These are phyloP conservation scores for Luvunga scandens DNA, from an alignment of 345 rosid species.

Conservation along the genomic window DNA sequence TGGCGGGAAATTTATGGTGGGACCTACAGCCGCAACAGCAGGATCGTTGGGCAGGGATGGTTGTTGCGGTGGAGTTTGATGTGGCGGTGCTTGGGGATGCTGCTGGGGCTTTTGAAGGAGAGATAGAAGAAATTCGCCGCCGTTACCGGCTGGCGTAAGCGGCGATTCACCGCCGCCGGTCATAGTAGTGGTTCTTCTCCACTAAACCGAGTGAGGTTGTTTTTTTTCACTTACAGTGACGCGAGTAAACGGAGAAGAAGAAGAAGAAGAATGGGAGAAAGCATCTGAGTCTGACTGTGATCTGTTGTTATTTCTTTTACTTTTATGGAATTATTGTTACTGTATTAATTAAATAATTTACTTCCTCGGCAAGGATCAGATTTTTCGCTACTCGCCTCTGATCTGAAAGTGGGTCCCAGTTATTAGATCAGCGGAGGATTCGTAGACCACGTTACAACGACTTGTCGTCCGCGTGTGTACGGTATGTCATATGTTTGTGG, in stretches of 20 bases:
- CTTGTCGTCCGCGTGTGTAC: background rate
- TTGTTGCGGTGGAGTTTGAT: slow-evolving; percentile 21
- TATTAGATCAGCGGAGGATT: background rate
- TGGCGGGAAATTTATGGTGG: slow-evolving; percentile 35
- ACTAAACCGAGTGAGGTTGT: background rate
- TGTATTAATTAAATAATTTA: background rate
- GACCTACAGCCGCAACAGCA: slow-evolving; percentile 85
- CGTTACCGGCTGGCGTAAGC: slow-evolving; percentile 40
- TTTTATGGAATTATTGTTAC: too few relatives aligned
- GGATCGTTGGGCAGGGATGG: slow-evolving; percentile 53
- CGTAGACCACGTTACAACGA: background rate
- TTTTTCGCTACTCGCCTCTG: background rate
- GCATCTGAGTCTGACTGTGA: background rate
- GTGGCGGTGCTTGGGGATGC: slow-evolving; percentile 18
- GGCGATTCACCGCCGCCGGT: slow-evolving; percentile 53
- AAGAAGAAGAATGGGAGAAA: too few relatives aligned
- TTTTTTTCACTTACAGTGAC: background rate
- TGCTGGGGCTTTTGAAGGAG: slow-evolving; percentile 61
- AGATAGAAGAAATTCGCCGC: slow-evolving; percentile 80
- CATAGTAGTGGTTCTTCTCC: slow-evolving; percentile 33
- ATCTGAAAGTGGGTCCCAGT: background rate
- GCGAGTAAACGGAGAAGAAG: background rate
- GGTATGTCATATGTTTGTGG: background rate
- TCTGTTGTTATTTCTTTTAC: background rate
- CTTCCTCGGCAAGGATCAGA: background rate